These are phyloP conservation scores for Spergularia bocconei DNA, from an alignment of 148 eudicot genomes.

Conservation along the genomic window DNA sequence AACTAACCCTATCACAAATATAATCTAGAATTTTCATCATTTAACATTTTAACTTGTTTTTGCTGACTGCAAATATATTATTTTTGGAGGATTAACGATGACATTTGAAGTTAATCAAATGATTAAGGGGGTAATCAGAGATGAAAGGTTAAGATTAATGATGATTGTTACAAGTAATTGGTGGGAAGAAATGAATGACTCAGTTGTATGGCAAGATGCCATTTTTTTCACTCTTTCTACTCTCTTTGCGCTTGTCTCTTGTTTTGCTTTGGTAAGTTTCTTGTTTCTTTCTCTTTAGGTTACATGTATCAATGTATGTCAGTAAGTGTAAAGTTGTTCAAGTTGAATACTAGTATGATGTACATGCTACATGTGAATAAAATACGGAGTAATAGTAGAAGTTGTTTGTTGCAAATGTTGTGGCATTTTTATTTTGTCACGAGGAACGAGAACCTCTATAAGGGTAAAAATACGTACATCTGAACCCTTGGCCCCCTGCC, in stretches of 20 bases:
- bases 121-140: conserved; percentile 25
- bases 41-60: neutral
- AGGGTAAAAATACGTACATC: neutral
- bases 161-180: conserved; percentile 29
- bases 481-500: neutral
- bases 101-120: conserved; percentile 29
- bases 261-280: conserved; percentile 59
- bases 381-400: neutral
- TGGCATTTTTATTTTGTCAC: no score
- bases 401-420: neutral
- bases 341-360: no score
- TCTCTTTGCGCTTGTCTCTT: conserved; percentile 66
- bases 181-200: conserved; percentile 79
- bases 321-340: no score
- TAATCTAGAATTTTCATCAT: neutral
- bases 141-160: neutral
- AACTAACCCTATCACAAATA: no score
- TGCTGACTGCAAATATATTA: neutral
- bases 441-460: neutral
- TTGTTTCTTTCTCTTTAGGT: neutral
- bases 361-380: no score
- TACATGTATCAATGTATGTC: neutral
- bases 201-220: conserved; percentile 78
- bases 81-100: conserved; percentile 30
- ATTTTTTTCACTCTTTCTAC: conserved; percentile 68